These are phyloP conservation scores for Fusarium odoratissimum DNA, from an alignment of 2,329 filamentous ascomycete genomes.

Conservation along the genomic window DNA sequence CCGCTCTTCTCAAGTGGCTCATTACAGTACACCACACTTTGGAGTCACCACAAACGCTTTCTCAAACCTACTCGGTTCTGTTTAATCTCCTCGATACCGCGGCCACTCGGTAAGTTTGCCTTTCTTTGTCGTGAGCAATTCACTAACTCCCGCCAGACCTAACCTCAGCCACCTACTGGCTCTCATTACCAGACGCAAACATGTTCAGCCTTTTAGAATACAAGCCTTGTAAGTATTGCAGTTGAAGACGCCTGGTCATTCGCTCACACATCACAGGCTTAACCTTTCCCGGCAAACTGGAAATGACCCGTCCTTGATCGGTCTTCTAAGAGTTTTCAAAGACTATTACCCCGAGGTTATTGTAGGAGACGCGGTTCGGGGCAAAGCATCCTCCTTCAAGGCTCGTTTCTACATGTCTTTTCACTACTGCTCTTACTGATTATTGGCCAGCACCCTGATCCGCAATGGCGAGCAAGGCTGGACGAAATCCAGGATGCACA, in stretches of 20 bases:
- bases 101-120: slow-evolving; percentile 68
- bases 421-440: neutral
- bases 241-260: neutral
- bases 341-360: slow-evolving; percentile 93
- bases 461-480: slow-evolving; percentile 77
- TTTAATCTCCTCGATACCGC: slow-evolving; percentile 88
- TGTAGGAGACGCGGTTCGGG: slow-evolving; percentile 73
- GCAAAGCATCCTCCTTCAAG: slow-evolving; percentile 71
- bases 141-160: slow-evolving; percentile 55
- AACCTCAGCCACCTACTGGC: slow-evolving; percentile 82
- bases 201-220: slow-evolving; percentile 86
- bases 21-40: slow-evolving; percentile 79
- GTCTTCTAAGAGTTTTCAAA: slow-evolving; percentile 84
- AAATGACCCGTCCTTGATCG: slow-evolving; percentile 79
- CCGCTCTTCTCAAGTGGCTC: slow-evolving; percentile 80
- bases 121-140: neutral
- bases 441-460: slow-evolving; percentile 73
- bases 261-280: slow-evolving; percentile 56
- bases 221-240: slow-evolving; percentile 71
- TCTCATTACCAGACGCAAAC: slow-evolving; percentile 80
- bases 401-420: slow-evolving; percentile 46
- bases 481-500: slow-evolving; percentile 73
- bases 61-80: slow-evolving; percentile 77
- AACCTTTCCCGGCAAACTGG: slow-evolving; percentile 69
- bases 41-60: slow-evolving; percentile 71